These are phyloP conservation scores for Terfezia claveryi DNA, from an alignment of 495 filamentous ascomycete genomes.

Conservation along the genomic window DNA sequence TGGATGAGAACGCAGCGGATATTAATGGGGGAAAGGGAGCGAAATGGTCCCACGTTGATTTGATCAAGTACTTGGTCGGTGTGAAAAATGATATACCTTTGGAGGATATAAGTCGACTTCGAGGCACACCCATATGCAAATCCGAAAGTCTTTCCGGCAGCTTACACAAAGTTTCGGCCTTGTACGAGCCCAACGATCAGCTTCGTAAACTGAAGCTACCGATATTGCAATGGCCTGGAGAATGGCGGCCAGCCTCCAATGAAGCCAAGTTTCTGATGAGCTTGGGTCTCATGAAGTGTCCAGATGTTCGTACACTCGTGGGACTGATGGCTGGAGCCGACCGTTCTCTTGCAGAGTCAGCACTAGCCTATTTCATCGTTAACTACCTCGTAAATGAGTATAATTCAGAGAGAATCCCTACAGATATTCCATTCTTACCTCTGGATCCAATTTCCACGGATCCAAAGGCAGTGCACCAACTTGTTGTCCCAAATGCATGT, in stretches of 20 bases:
- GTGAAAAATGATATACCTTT: constrained; percentile 74
- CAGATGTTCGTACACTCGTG: constrained; percentile 46
- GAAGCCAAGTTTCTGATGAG: constrained; percentile 51
- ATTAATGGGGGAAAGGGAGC: constrained; percentile 18
- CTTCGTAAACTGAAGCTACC: constrained; percentile 48
- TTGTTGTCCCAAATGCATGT: constrained; percentile 53
- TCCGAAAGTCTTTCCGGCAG: constrained; percentile 38
- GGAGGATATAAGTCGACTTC: constrained; percentile 62
- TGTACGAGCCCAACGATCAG: constrained; percentile 60
- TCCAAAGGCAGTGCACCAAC: constrained; percentile 21
- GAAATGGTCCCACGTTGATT: constrained; percentile 80
- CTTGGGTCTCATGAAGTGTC: constrained; percentile 49
- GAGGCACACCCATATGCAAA: constrained; percentile 53
- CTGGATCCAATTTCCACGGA: constrained; percentile 1
- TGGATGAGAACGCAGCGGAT: constrained; percentile 28
- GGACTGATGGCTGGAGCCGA: constrained; percentile 53
- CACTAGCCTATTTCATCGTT: constrained; percentile 62
- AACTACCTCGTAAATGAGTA: constrained; percentile 64
- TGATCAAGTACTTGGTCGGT: constrained; percentile 81
- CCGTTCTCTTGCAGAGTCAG: constrained; percentile 32
- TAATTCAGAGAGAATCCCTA: constrained; percentile 19
- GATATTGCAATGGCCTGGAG: constrained; percentile 67
- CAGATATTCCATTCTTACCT: constrained; percentile 29
- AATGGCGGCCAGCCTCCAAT: constrained; percentile 33
- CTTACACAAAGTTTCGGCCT: constrained; percentile 57